These are phyloP conservation scores for Beverwykella pulmonaria DNA, from an alignment of 495 filamentous ascomycete genomes.

Conservation along the genomic window DNA sequence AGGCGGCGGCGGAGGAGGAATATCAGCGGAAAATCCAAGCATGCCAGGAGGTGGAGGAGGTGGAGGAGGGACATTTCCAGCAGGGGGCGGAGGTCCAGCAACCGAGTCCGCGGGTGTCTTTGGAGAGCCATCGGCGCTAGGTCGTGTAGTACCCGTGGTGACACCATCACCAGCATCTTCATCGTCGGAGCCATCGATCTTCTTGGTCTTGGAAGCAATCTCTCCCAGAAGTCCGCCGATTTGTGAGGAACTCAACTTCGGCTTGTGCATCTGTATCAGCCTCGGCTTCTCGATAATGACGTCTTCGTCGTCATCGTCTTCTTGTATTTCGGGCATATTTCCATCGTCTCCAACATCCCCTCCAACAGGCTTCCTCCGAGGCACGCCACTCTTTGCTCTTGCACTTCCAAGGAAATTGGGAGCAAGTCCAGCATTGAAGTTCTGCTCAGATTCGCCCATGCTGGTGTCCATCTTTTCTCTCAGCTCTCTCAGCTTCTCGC, in stretches of 20 bases:
- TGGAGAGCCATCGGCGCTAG: conserved; percentile 70
- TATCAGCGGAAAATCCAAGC: conserved; percentile 46
- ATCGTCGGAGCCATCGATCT: conserved; percentile 70
- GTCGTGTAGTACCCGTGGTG: conserved; percentile 76
- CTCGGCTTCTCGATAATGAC: conserved; percentile 49
- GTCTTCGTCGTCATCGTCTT: conserved; percentile 47
- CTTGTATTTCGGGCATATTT: conserved; percentile 24
- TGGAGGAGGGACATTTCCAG: conserved; percentile 51
- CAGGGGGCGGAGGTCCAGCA: conserved; percentile 52
- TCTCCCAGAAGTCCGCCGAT: conserved; percentile 77
- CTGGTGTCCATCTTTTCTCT: conserved; percentile 89
- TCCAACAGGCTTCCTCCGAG: conserved; percentile 42
- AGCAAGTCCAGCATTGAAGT: conserved; percentile 27
- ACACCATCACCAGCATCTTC: conserved; percentile 68
- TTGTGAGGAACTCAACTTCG: conserved; percentile 73
- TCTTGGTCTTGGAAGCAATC: conserved; percentile 75
- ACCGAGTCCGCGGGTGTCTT: conserved; percentile 67
- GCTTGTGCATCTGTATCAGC: conserved; percentile 59
- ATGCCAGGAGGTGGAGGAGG: conserved; percentile 54
- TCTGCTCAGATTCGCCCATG: conserved; percentile 51
- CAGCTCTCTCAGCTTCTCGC: conserved; percentile 86
- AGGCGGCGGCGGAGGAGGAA: conserved; percentile 55
- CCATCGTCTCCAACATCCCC: conserved; percentile 45
- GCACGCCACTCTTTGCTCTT: conserved; percentile 54
- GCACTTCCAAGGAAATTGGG: conserved; percentile 37